Evolutionary conservation across 306 rosid genomes (phyloP), one percentile per base, ranked within the genome.

Genomic region (Rubus idaeus): DNA sequence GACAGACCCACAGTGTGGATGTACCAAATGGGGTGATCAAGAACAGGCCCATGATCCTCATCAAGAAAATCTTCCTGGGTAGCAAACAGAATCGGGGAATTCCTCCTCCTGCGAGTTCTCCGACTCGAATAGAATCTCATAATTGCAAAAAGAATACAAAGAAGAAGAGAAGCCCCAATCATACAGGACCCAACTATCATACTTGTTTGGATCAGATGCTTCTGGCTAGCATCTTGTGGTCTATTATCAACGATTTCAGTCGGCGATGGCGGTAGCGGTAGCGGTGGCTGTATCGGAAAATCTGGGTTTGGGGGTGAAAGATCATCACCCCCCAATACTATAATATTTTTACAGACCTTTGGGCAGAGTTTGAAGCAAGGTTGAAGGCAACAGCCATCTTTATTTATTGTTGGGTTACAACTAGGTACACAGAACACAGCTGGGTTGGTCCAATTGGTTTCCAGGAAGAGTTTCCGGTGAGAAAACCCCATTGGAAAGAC

Each of bases 1-100:
- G 87, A 85, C 18, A 91, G 87, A 26, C 97, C 98, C 11, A 75
- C 83, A 3, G 92, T 82, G 67, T 86, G 78, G 75, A 88, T 94
- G 73, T 75, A 84, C 90, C 93, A 89, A 23, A 91, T 60, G 46
- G 77, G 97, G 49, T 89, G 93, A 35, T 86, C 74, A 42, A 83
- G 47, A 2, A 67, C 45, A 1, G 84, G 70, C 12, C 76, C 83
- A 17, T 70, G 85, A 74, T 79, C 83, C 56, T 81, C 89, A 55
- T 86, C 88, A 13, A 72, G 55, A 70, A 67, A 47, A 63, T 81
- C 88, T 47, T 80, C 82, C 16, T 68, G 77, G 21, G 83, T 20
- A 69, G 80, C 74, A 80, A 88, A 83, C 79, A 87, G 37, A 49
- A 87, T 74, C 0, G 89, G 86, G 0, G 77, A 0, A 62, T 61